phyloP scores from a whole-genome alignment of 106 monocot genomes.

The Gastrodia elata region DNA sequence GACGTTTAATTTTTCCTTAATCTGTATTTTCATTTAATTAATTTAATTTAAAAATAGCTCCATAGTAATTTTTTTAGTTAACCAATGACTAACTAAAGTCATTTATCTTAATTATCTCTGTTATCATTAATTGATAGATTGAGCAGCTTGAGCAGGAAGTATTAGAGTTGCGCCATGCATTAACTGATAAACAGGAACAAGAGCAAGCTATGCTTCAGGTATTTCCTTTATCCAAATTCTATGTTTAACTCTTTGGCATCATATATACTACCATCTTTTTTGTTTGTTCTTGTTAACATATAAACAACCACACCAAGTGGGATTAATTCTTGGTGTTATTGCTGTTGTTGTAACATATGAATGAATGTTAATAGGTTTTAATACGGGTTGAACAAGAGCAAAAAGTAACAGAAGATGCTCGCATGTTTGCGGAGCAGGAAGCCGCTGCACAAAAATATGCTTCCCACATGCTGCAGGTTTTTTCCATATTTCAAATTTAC shows the following conservation, averaged over 20 bases:
- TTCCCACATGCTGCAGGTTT: slow-evolving; percentile 62
- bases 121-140: slow-evolving; percentile 35
- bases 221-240: not conserved
- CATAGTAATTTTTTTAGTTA: not conserved
- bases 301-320: no score
- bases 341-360: not conserved
- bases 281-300: not conserved
- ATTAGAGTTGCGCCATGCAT: slow-evolving; percentile 45
- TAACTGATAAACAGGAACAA: slow-evolving; percentile 83
- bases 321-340: no score
- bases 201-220: slow-evolving; percentile 86
- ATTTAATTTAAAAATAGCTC: not conserved
- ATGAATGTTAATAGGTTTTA: slow-evolving; percentile 37
- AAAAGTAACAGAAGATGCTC: slow-evolving; percentile 84
- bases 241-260: not conserved
- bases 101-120: not conserved
- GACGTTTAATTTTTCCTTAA: not conserved
- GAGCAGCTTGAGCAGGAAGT: slow-evolving; percentile 76
- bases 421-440: slow-evolving; percentile 81
- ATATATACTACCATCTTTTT: not conserved
- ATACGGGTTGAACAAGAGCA: slow-evolving; percentile 90
- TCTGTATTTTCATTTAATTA: not conserved
- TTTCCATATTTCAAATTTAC: slow-evolving; percentile 8
- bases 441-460: slow-evolving; percentile 66
- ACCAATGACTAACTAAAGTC: not conserved